Evolutionary conservation across 176 grass and related monocot species (phyloP).

Genomic region (Musa acuminata): DNA sequence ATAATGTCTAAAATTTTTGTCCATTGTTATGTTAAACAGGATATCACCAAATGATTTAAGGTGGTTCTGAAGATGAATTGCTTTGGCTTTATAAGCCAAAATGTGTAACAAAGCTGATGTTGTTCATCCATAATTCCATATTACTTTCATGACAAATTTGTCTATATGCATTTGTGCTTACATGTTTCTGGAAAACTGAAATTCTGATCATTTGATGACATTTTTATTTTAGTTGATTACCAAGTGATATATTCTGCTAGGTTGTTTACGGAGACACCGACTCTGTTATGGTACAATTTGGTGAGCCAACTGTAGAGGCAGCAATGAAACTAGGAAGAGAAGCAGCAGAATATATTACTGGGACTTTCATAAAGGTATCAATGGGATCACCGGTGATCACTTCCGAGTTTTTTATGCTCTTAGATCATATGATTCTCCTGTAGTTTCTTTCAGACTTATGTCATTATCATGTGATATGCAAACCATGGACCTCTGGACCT

Average conservation of each 20-base stretch:
- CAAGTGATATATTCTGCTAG: constrained; percentile 27
- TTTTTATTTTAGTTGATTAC: background rate
- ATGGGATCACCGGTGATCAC: background rate
- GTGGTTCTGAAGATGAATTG: background rate
- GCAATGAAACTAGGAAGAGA: constrained; percentile 98
- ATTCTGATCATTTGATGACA: background rate
- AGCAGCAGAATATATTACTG: constrained; percentile 79
- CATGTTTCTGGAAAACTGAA: background rate
- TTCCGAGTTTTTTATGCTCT: background rate
- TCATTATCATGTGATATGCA: background rate
- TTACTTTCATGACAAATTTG: background rate
- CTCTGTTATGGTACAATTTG: constrained; percentile 99
- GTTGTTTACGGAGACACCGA: constrained; percentile 95
- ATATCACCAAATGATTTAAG: background rate
- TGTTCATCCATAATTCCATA: background rate
- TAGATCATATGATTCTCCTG: background rate
- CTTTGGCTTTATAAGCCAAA: background rate
- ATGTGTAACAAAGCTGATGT: too few species aligned
- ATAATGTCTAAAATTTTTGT: too few species aligned
- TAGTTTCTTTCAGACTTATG: too few species aligned
- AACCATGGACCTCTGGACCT: too few species aligned
- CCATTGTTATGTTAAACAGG: too few species aligned
- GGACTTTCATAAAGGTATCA: constrained; percentile 90
- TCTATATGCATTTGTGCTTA: background rate
- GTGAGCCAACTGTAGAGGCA: constrained; percentile 59